Percentiles rank a stretch among this genome's conserved stretches.
These are phyloP conservation scores for Cystobasidium ongulense DNA, from an alignment of 768 basidiomycete species.

Conservation along the genomic window DNA sequence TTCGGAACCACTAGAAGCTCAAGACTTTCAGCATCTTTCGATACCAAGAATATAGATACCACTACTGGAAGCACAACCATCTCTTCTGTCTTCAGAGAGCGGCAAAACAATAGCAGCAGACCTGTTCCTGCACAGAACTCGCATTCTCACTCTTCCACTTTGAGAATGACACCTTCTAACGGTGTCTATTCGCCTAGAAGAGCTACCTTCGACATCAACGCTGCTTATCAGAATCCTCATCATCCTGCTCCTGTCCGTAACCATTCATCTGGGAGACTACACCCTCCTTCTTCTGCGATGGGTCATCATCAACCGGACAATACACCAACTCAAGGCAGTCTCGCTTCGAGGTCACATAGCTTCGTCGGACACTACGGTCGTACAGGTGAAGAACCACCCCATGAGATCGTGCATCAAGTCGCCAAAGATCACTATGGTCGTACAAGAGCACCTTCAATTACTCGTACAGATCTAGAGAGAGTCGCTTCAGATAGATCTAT, in stretches of 20 bases:
- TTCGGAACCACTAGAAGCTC: background rate
- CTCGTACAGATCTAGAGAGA: conserved; percentile 13
- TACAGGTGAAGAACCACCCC: background rate
- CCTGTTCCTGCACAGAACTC: background rate
- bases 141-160: background rate
- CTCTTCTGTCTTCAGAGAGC: background rate
- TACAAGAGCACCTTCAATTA: conserved; percentile 18
- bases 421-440: conserved; percentile 2
- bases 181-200: background rate
- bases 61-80: background rate
- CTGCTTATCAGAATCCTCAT: background rate
- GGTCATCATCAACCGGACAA: background rate
- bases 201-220: background rate
- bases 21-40: conserved; percentile 21
- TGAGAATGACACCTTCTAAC: background rate
- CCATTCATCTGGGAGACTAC: background rate
- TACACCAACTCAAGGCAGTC: conserved; percentile 12
- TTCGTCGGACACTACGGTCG: conserved; percentile 1
- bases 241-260: background rate
- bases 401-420: conserved; percentile 13
- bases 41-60: background rate
- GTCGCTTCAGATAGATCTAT: conserved; percentile 11
- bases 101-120: background rate
- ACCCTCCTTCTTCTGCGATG: background rate
- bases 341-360: conserved; percentile 6